Base-by-base conservation (phyloP, 768 basidiomycete genomes). In the Mycena epipterygia region DNA sequence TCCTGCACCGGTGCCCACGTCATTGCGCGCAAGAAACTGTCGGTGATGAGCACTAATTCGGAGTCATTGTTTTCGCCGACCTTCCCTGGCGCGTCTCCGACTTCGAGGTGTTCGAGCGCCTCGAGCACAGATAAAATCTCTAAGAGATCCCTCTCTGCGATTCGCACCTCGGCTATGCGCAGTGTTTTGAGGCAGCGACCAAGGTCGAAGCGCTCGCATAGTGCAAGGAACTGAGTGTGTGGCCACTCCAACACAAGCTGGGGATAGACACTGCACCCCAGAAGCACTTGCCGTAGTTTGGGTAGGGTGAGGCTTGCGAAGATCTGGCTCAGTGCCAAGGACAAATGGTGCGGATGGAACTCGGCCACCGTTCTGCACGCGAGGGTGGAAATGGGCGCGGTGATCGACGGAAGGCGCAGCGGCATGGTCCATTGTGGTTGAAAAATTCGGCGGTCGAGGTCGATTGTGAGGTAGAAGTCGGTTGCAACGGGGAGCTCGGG, bases 41-140 rank as follows among this genome's bases (percentile, higher is more conserved):
- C n/a, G n/a, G n/a, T n/a, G n/a, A n/a, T n/a, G n/a, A 63, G 39
- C 16, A 51, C 35, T 14, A 25, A n/a, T 14, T 48, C 59, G 42
- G 30, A 23, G 44, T 29, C 9, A 21, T 25, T 51, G 27, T 12
- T 23, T 42, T 41, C 37, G 17, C 13, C 29, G 52, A 9, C 30
- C 13, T 33, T 21, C 52, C 52, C 52, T 25, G 35, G 56, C 37
- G 11, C 27, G 29, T 59, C 56, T 23, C 56, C 65, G 25, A 67
- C 35, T 33, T 59, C 65, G 3, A 67, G 65, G 37, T 30, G 55
- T 65, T 65, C n/a, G n/a, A n/a, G n/a, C n/a, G n/a, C n/a, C n/a
- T n/a, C n/a, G n/a, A n/a, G n/a, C n/a, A n/a, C n/a, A 3, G 65
- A 37, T 48, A 65, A n/a, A 48, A 65, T n/a, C 53, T 44, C 41